Conservation (phyloP, 1,139 yeast genomes). For the Yamadazyma spencermartinsiae region DNA sequence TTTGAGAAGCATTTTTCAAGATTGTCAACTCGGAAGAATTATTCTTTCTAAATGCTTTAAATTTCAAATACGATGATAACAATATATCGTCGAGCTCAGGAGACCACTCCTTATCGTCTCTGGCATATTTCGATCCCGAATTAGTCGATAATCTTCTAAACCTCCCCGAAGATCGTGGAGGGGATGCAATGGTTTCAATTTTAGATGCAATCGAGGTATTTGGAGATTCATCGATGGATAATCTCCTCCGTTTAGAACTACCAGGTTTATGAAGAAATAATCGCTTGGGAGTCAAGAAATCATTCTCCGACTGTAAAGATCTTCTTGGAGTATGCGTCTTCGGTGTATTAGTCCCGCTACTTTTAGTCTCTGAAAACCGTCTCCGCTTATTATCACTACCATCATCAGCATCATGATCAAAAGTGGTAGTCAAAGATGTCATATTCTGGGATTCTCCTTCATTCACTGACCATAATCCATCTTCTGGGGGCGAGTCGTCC, state of each 20-base stretch:
- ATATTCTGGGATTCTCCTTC: conserved; percentile 26
- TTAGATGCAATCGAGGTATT: conserved; percentile 39
- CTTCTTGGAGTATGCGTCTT: conserved; percentile 4
- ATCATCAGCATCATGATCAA: conserved; percentile 11
- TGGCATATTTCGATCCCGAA: conserved; percentile 8
- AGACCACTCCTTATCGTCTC: conserved; percentile 38
- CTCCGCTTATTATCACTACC: background rate
- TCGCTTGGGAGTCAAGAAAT: conserved; percentile 35
- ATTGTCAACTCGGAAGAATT: conserved; percentile 26
- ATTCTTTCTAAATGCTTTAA: conserved; percentile 33
- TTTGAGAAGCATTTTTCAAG: conserved; percentile 39
- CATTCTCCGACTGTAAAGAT: conserved; percentile 6
- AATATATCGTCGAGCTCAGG: conserved; percentile 38
- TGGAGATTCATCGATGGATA: conserved; percentile 31
- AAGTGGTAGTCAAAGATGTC: conserved; percentile 29
- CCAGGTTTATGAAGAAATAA: conserved; percentile 8
- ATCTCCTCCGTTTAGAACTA: conserved; percentile 9
- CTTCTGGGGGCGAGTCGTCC: conserved; percentile 14
- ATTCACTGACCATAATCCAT: conserved; percentile 35
- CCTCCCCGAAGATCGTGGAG: conserved; percentile 27
- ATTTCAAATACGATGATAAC: conserved; percentile 38
- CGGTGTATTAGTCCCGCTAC: background rate
- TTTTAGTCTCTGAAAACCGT: background rate
- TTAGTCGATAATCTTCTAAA: conserved; percentile 11
- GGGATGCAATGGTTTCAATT: conserved; percentile 36